Conservation (phyloP, 2,329 filamentous ascomycete genomes). For the Aspergillus quadricinctus region DNA sequence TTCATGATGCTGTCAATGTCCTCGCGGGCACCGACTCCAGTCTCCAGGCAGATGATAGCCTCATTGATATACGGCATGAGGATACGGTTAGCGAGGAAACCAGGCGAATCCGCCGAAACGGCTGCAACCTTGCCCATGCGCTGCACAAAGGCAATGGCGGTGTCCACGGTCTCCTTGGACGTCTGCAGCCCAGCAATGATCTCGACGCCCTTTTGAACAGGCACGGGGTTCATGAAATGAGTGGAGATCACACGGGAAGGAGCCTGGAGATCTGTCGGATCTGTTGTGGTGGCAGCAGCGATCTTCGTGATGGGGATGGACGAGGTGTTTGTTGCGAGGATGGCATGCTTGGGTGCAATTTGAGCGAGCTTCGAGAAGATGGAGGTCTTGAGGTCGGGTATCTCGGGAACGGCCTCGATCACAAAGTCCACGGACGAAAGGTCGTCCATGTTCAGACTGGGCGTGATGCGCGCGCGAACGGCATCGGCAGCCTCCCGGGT, state of each 20-base stretch:
- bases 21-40: conserved; percentile 79
- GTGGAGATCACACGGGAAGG: conserved; percentile 89
- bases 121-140: conserved; percentile 91
- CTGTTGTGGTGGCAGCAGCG: conserved; percentile 74
- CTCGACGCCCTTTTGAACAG: conserved; percentile 93
- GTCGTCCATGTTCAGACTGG: conserved; percentile 70
- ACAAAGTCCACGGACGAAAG: conserved; percentile 88
- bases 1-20: conserved; percentile 99
- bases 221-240: conserved; percentile 99
- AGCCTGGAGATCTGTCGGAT: conserved; percentile 74
- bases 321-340: conserved; percentile 97
- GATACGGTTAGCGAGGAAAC: conserved; percentile 94
- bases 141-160: conserved; percentile 79
- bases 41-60: conserved; percentile 92
- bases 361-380: conserved; percentile 82
- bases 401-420: conserved; percentile 95
- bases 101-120: conserved; percentile 81
- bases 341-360: conserved; percentile 76
- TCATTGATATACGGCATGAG: conserved; percentile 99
- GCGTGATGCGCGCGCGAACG: conserved; percentile 63
- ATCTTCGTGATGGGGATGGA: conserved; percentile 97
- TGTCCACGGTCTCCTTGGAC: conserved; percentile 72
- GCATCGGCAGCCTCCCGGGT: conserved; percentile 75
- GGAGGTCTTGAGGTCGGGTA: conserved; percentile 76
- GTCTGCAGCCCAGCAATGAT: conserved; percentile 96